These are phyloP conservation scores for Hyphodiscus sp. DNA, from an alignment of 2,329 filamentous ascomycete genomes.

Conservation along the genomic window DNA sequence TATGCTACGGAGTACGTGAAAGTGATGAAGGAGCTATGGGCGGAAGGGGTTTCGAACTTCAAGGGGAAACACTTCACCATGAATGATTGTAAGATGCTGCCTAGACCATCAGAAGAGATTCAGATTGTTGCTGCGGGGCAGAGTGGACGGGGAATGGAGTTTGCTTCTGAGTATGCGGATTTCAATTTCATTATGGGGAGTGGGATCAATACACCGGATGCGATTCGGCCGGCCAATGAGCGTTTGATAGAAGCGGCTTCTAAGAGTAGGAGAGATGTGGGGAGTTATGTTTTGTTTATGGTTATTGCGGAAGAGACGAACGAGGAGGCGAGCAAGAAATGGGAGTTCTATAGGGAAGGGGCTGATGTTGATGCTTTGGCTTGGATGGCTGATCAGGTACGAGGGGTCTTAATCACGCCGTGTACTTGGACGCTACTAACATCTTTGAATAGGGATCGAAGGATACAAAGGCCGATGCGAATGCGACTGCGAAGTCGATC, in stretches of 20 bases:
- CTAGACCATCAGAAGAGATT: slow-evolving; percentile 18
- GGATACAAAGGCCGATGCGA: slow-evolving; percentile 28
- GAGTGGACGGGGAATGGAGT: slow-evolving; percentile 30
- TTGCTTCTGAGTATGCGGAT: slow-evolving; percentile 29
- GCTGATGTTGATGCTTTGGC: slow-evolving; percentile 28
- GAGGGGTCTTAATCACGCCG: not conserved
- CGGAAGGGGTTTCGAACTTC: slow-evolving; percentile 28
- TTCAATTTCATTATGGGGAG: slow-evolving; percentile 27
- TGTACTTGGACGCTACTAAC: not conserved
- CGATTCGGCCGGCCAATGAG: slow-evolving; percentile 21
- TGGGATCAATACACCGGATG: slow-evolving; percentile 30
- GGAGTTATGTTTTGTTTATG: slow-evolving; percentile 32
- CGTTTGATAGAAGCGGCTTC: slow-evolving; percentile 27
- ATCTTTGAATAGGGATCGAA: slow-evolving; percentile 9
- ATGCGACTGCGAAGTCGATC: slow-evolving; percentile 26
- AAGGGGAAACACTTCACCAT: slow-evolving; percentile 31
- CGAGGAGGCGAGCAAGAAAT: slow-evolving; percentile 27
- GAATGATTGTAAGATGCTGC: slow-evolving; percentile 31
- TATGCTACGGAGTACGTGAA: slow-evolving; percentile 31
- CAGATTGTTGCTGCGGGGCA: slow-evolving; percentile 31
- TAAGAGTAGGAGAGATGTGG: slow-evolving; percentile 28
- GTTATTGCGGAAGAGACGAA: slow-evolving; percentile 30
- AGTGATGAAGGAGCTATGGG: slow-evolving; percentile 32
- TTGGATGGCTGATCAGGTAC: slow-evolving; percentile 29
- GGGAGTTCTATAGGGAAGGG: slow-evolving; percentile 30